These are phyloP conservation scores for Lizonia empirigonia DNA, from an alignment of 2,329 filamentous ascomycete species.

Conservation along the genomic window DNA sequence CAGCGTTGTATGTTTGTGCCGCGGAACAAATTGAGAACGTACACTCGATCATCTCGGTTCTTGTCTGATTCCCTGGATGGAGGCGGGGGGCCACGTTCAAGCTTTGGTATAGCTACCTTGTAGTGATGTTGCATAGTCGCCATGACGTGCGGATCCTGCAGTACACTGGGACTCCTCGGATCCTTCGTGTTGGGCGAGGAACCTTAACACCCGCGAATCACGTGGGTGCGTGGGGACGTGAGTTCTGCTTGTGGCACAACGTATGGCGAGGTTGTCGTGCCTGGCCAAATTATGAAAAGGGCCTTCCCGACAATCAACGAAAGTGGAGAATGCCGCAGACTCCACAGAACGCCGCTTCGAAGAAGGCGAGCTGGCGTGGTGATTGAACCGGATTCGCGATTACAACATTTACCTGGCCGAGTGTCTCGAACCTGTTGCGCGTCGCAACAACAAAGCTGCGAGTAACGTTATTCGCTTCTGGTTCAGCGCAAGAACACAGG, in stretches of 20 bases:
- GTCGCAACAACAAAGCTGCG: background rate
- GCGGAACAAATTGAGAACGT: background rate
- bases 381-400: too few relatives aligned
- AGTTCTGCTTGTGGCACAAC: too few relatives aligned
- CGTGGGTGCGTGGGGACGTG: background rate
- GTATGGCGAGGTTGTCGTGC: background rate
- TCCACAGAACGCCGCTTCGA: too few relatives aligned
- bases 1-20: background rate
- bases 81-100: slow-evolving; percentile 12
- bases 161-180: background rate
- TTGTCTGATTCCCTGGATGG: slow-evolving; percentile 10
- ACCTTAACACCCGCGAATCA: background rate
- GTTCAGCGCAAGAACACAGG: background rate
- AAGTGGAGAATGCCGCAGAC: too few relatives aligned
- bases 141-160: background rate
- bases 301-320: too few relatives aligned
- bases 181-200: too few relatives aligned
- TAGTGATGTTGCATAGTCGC: background rate
- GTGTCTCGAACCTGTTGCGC: too few relatives aligned
- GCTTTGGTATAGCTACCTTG: slow-evolving; percentile 26
- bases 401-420: too few relatives aligned
- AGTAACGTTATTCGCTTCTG: background rate
- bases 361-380: too few relatives aligned
- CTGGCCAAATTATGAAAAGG: background rate
- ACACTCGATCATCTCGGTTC: slow-evolving; percentile 29